Evolutionary conservation across 148 eudicot genomes (phyloP).

Genomic region (Silene latifolia): DNA sequence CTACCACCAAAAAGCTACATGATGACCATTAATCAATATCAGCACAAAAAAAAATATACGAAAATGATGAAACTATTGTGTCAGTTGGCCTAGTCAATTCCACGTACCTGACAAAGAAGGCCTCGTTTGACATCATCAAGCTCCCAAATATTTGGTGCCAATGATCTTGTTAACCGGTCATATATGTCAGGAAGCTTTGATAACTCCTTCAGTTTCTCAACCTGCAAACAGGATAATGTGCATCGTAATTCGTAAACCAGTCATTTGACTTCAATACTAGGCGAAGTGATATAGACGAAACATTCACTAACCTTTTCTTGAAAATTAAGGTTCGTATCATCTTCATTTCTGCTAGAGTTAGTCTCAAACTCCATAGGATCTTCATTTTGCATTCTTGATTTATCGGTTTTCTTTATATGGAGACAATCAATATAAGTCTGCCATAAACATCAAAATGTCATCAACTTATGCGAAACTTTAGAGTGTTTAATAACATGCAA

Average conservation of each 20-base stretch:
- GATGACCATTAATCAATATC: slow-evolving; percentile 13
- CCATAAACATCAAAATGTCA: slow-evolving; percentile 18
- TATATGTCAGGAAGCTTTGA: slow-evolving; percentile 78
- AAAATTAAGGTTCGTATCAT: slow-evolving; percentile 40
- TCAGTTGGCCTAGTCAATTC: slow-evolving; percentile 4
- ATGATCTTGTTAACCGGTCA: slow-evolving; percentile 68
- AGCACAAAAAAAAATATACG: slow-evolving; percentile 3
- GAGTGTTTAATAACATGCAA: neutral
- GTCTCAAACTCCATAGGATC: slow-evolving; percentile 75
- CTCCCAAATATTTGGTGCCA: slow-evolving; percentile 99
- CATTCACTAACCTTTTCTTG: slow-evolving; percentile 46
- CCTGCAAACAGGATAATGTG: slow-evolving; percentile 37
- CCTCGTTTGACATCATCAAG: slow-evolving; percentile 98
- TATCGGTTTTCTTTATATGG: slow-evolving; percentile 81
- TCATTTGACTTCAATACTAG: neutral
- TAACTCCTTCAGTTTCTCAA: slow-evolving; percentile 69
- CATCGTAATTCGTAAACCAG: slow-evolving; percentile 4
- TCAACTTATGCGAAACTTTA: neutral
- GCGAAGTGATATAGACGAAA: neutral
- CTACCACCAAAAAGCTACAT: slow-evolving; percentile 93
- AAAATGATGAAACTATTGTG: slow-evolving; percentile 6
- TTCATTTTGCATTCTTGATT: slow-evolving; percentile 71
- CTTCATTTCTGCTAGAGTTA: slow-evolving; percentile 44
- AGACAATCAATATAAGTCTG: slow-evolving; percentile 99
- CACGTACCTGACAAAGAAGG: slow-evolving; percentile 87